Evolutionary conservation across 139 green algal species (phyloP), one percentile per base, ranked within the genome.

Genomic region (Chlamydomonas asymmetrica): DNA sequence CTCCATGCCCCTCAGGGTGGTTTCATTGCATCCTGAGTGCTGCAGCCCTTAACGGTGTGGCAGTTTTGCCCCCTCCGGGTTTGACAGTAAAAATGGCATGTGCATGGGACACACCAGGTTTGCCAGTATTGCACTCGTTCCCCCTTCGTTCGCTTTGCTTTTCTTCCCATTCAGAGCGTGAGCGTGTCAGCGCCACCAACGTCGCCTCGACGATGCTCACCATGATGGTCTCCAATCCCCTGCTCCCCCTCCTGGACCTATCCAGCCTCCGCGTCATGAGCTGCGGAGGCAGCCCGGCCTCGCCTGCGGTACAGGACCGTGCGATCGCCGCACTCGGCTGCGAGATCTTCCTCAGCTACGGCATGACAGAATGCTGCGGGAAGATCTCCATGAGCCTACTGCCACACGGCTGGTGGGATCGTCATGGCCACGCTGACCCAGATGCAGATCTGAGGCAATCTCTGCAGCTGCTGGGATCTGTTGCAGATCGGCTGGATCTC

Each of bases 361-460:
- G 93, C 75, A 98, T 98, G 94, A 98, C 93, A 49, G 94, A 98
- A 82, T 96, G 89, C 84, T 98, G 94, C 77, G 94, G 94, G 66
- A 98, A 98, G 80, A 98, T 98, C 81, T 85, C 71, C 60, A 97
- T 98, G 93, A 93, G 84, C 63, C 89, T 98, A 32, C 83, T 96
- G 74, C 86, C 87, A 5, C 40, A 82, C 9, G 66, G 79, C 38
- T 83, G 77, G 77, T 76, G 78, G 78, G 5, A 45, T 16, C 23
- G 56, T 4, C 2, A n/a, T n/a, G n/a, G n/a, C n/a, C n/a, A n/a
- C n/a, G n/a, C n/a, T n/a, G n/a, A n/a, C n/a, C n/a, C n/a, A n/a
- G n/a, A n/a, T n/a, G n/a, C n/a, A n/a, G n/a, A n/a, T n/a, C n/a
- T n/a, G n/a, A n/a, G n/a, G n/a, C n/a, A n/a, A n/a, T n/a, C n/a